Percentiles rank a stretch among this genome's conserved stretches.
Evolutionary conservation across 2,329 filamentous ascomycete species (phyloP).

Genomic region (Claviceps sp.): DNA sequence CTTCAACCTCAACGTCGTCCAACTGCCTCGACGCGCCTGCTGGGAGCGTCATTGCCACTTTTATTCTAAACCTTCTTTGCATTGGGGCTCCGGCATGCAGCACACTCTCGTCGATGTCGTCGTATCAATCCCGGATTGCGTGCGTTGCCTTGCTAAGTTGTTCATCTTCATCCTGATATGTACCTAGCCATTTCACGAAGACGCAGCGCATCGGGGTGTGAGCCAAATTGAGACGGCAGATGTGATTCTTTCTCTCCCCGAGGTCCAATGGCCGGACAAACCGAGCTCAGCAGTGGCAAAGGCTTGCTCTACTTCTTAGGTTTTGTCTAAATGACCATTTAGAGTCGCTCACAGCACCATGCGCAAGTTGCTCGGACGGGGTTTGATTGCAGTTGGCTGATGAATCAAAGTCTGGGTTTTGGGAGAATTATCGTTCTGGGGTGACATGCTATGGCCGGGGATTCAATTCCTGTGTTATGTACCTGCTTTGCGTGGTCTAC

Average conservation of each 20-base stretch:
- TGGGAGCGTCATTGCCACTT: not conserved
- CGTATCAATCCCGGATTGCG: not conserved
- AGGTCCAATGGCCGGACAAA: not conserved
- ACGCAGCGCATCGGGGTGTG: not conserved
- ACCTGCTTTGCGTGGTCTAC: too few relatives aligned
- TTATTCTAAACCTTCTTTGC: not conserved
- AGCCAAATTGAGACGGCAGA: not conserved
- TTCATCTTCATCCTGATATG: not conserved
- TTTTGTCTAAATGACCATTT: slow-evolving; percentile 1
- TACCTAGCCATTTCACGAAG: not conserved
- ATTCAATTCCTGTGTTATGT: too few relatives aligned
- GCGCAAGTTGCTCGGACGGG: not conserved
- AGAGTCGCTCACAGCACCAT: not conserved
- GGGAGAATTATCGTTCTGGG: too few relatives aligned
- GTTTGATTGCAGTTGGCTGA: too few relatives aligned
- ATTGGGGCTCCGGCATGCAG: not conserved
- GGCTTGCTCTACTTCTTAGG: not conserved
- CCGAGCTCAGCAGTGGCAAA: not conserved
- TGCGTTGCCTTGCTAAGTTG: not conserved
- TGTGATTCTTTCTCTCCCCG: too few relatives aligned
- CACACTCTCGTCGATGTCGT: not conserved
- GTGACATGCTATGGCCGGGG: too few relatives aligned
- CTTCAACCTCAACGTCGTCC: not conserved
- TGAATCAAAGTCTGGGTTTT: too few relatives aligned
- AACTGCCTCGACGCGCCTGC: not conserved